phyloP scores from a whole-genome alignment of 106 monocot species.

The Acorus calamus region DNA sequence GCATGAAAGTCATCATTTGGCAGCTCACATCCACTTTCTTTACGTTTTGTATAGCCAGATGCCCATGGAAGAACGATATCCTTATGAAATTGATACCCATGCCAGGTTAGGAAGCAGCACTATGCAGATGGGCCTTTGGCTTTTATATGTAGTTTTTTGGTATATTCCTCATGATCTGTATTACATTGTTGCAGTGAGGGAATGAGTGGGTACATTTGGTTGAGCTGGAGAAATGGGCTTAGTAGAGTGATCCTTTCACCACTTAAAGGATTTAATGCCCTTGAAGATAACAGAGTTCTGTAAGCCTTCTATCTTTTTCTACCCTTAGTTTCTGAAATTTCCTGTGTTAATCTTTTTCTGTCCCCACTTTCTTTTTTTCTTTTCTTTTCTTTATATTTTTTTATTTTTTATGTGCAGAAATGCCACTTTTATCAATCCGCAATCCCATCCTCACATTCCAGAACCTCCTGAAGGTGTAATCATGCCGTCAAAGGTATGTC shows the following conservation, averaged over 20 bases:
- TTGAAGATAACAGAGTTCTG: conserved; percentile 62
- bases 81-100: conserved; percentile 39
- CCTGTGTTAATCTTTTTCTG: neutral
- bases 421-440: conserved; percentile 75
- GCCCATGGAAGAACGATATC: conserved; percentile 6
- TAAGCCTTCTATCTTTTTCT: conserved; percentile 20
- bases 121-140: neutral
- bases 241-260: conserved; percentile 22
- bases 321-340: too few species aligned
- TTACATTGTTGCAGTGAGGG: conserved; percentile 43
- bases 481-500: conserved; percentile 69
- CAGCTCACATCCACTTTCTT: conserved; percentile 33
- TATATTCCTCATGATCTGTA: neutral
- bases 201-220: conserved; percentile 86
- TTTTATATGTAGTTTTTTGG: neutral
- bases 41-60: conserved; percentile 34
- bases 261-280: conserved; percentile 37
- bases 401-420: conserved; percentile 61
- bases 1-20: conserved; percentile 51
- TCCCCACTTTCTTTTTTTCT: neutral
- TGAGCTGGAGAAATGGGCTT: conserved; percentile 50
- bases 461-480: conserved; percentile 76
- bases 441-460: conserved; percentile 58
- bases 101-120: conserved; percentile 43
- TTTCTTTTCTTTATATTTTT: conserved; percentile 6